Percentiles rank a stretch among this genome's conserved stretches.
Evolutionary conservation across 345 rosid genomes (phyloP).

Genomic region (Eucalyptus microcorys): DNA sequence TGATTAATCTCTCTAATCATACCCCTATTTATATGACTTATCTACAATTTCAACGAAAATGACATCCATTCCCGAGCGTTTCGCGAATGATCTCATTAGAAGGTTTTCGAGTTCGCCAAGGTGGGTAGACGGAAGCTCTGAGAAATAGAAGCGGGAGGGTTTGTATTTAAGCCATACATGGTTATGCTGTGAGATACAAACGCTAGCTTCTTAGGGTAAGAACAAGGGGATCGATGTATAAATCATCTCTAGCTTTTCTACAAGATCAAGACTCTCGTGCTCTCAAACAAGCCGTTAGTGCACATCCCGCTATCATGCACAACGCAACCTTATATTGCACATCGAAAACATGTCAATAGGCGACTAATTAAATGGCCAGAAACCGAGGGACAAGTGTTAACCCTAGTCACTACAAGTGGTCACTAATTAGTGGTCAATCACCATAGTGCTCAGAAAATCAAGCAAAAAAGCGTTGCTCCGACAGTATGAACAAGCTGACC

Average conservation of each 20-base stretch:
- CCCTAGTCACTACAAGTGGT: not conserved
- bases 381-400: not conserved
- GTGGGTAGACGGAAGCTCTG: not conserved
- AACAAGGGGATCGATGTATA: not conserved
- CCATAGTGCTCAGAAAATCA: not conserved
- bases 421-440: not conserved
- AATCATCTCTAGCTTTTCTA: not conserved
- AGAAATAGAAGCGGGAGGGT: not conserved
- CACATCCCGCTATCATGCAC: not conserved
- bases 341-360: not conserved
- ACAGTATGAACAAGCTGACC: not conserved
- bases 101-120: not conserved
- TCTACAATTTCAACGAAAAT: not conserved
- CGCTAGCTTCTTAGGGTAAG: not conserved
- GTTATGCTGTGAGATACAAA: not conserved
- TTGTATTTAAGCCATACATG: not conserved
- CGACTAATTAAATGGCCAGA: not conserved
- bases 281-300: not conserved
- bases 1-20: not conserved
- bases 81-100: not conserved
- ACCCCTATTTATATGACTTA: not conserved
- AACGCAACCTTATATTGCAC: not conserved
- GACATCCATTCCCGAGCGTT: not conserved
- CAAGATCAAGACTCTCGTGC: not conserved
- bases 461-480: not conserved